Base-by-base conservation (phyloP, 2,329 filamentous ascomycete genomes). In the Fusarium piperis region DNA sequence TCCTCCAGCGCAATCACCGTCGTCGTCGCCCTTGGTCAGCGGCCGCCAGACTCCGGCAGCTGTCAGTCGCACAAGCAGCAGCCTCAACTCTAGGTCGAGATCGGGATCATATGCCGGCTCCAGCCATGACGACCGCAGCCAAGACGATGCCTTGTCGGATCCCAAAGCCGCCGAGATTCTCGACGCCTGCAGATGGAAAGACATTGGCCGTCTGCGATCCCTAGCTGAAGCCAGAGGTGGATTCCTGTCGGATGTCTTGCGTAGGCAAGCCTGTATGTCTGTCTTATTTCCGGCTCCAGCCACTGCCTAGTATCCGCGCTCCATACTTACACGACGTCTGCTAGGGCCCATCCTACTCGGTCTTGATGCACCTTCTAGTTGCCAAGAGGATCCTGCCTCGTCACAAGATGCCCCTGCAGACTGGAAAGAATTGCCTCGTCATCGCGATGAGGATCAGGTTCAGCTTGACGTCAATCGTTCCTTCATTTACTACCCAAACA, bases 401-500 rank as follows among this genome's bases (percentile, higher is more conserved):
- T 38, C 39, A 16, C 57, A 63, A 48, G 69, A 69, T 33, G 70
- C 72, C 12, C 51, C 68, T 36, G 74, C 59, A 62, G 76, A 81
- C 52, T 93, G 92, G 92, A 83, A 84, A 69, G 78, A 85, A n/a
- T 83, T 97, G 41, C 89, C 92, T 32, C 86, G 82, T n/a, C 96
- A 99, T 82, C 85, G 84, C 35, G 96, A 99, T 77, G 96, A 99
- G 81, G 91, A 93, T 56, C 96, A 99, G 82, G 94, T 99, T 39
- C 88, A 91, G 77, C 87, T 98, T 53, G 96, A 99, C 79, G 96
- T 99, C 62, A 90, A 98, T 81, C 89, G 96, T 62, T 95, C 96
- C n/a, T 99, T 99, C 82, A 92, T 98, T 67, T 97, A 98, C 83
- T 99, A 99, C 80, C 96, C 96, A 13, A 88, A 89, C 70, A 89